A percentile compares a stretch with the other conserved stretches of the same genome.
Conservation (phyloP, 2,329 filamentous ascomycete species). For the Trichophyton rubrum region DNA sequence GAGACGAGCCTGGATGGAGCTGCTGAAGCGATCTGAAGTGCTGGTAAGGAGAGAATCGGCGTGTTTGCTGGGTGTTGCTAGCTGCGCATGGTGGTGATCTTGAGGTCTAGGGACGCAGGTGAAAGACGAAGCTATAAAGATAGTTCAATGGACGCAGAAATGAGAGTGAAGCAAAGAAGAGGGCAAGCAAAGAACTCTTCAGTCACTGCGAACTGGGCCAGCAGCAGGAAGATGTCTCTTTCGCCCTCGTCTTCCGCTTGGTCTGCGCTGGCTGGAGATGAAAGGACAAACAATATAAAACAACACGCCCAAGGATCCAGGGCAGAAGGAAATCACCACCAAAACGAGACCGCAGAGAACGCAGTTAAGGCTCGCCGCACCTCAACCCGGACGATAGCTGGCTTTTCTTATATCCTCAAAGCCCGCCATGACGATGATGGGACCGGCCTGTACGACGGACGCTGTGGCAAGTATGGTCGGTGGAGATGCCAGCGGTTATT, state of each 20-base stretch:
- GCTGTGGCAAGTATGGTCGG: not conserved
- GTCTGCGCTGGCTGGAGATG: not conserved
- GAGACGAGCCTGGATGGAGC: too few relatives aligned
- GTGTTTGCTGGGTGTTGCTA: not conserved
- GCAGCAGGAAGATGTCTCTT: too few relatives aligned
- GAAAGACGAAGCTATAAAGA: not conserved
- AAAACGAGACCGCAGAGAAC: not conserved
- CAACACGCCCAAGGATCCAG: not conserved
- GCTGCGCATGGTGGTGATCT: not conserved
- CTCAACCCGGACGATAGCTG: not conserved
- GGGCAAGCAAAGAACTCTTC: not conserved
- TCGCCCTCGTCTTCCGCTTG: not conserved
- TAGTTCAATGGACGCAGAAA: not conserved
- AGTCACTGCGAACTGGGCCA: too few relatives aligned
- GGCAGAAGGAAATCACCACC: not conserved
- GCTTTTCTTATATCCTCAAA: not conserved
- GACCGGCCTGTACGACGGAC: not conserved
- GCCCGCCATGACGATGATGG: not conserved
- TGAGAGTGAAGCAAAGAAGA: not conserved
- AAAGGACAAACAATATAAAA: not conserved
- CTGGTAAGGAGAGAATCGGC: not conserved
- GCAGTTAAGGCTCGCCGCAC: not conserved
- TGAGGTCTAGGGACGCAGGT: not conserved
- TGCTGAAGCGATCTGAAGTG: too few relatives aligned
- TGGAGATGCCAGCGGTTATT: constrained; percentile 49